phyloP scores from a whole-genome alignment of 345 rosid genomes.

The Sisymbrium irio region DNA sequence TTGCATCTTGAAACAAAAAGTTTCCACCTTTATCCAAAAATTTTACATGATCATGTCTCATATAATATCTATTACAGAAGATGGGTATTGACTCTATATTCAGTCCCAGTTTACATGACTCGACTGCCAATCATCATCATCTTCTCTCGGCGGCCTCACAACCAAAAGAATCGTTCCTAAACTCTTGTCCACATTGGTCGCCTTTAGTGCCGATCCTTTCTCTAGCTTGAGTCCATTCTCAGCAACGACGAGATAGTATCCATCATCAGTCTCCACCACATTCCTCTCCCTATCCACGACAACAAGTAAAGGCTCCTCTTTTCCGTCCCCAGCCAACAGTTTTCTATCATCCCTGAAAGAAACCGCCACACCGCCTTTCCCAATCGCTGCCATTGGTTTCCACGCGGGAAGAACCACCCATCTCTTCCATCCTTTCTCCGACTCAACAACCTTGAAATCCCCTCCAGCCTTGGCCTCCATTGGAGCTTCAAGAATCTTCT shows the following conservation, averaged over 20 bases:
- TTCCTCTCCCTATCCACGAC: slow-evolving; percentile 63
- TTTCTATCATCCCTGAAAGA: slow-evolving; percentile 64
- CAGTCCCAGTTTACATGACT: slow-evolving; percentile 79
- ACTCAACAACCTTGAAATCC: slow-evolving; percentile 70
- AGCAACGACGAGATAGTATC: slow-evolving; percentile 61
- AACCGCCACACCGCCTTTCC: slow-evolving; percentile 65
- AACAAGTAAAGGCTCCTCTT: slow-evolving; percentile 77
- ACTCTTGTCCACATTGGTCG: not conserved
- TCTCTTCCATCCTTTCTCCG: slow-evolving; percentile 78
- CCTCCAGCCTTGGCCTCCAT: slow-evolving; percentile 50
- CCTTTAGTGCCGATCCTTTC: slow-evolving; percentile 67
- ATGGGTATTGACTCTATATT: slow-evolving; percentile 11
- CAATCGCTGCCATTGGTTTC: slow-evolving; percentile 47
- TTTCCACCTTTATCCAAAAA: slow-evolving; percentile 33
- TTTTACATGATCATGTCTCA: slow-evolving; percentile 14
- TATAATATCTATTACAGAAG: slow-evolving; percentile 11
- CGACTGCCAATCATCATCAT: slow-evolving; percentile 51
- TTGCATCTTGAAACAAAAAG: slow-evolving; percentile 17
- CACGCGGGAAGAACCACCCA: slow-evolving; percentile 91
- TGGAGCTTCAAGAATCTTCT: slow-evolving; percentile 64
- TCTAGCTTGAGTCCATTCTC: slow-evolving; percentile 61
- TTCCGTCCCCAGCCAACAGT: slow-evolving; percentile 67
- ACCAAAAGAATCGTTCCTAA: slow-evolving; percentile 58
- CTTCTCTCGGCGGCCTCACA: slow-evolving; percentile 71
- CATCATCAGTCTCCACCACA: slow-evolving; percentile 50